Evolutionary conservation across 2,329 filamentous ascomycete genomes (phyloP), one percentile per base, ranked within the genome.

Genomic region (Neocucurbitaria cava): DNA sequence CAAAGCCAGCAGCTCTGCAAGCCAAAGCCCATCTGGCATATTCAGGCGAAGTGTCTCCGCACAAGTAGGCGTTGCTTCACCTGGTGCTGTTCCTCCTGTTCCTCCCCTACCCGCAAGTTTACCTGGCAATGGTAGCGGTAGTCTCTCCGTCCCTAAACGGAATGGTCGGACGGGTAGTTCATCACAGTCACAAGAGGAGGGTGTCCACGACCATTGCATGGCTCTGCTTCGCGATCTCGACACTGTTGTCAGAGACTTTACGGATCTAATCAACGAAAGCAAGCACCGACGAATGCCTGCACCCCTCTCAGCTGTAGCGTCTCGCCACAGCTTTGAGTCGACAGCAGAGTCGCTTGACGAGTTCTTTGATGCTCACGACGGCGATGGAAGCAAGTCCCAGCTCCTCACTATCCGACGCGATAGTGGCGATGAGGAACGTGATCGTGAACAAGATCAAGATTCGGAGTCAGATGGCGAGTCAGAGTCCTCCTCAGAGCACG

Each of bases 331-430:
- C 69, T 85, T 96, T 49, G 93, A 96, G 58, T 96, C 92, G 0
- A 83, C 88, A 26, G 71, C 88, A 26, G 71, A 69, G 40, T 89
- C 90, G 1, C 85, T 85, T 2, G 91, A 96, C 52, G 94, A 98
- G 72, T 99, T 98, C 77, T 99, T 97, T 66, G 95, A 99, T 73
- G 95, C 95, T 1, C 87, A 56, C 89, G 65, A 64, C 68, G 89
- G 87, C 46, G 87, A 63, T 15, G 66, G 58, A 0, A 51, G 44
- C 28, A 75, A 75, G 21, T 87, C 88, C 7, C 87, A 90, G 49
- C 81, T 96, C 8, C 81, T 96, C 58, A 88, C 88, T 44, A 94
- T 97, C 55, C 84, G 87, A 56, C 86, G 85, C 31, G 87, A 85
- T 41, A 86, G 84, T 15, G 85, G 85, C 13, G 85, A 88, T 13